Evolutionary conservation across 345 rosid genomes (phyloP), one percentile per base, ranked within the genome.

Genomic region (Combretum micranthum): DNA sequence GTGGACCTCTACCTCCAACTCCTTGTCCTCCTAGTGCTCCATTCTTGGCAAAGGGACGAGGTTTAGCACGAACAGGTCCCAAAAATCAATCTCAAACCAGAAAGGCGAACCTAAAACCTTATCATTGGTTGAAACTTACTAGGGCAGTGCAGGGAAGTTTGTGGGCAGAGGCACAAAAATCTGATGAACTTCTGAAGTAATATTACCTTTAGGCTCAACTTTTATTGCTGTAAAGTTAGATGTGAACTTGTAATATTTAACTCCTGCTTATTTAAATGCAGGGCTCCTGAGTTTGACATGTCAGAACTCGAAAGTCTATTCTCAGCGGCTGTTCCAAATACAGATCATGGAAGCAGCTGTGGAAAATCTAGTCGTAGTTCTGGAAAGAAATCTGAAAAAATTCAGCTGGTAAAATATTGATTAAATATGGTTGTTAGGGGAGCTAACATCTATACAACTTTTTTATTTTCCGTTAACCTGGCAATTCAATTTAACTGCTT

Each of bases 101-200:
- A 70, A 88, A 80, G 66, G 56, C 74, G 61, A 85, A 85, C 76
- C 69, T 88, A 73, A 85, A 85, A 62, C 96, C 93, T 11, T 88
- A 85, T 70, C 93, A 85, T 57, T 88, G 96, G 96, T 78, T 88
- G 56, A 88, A 88, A 78, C 75, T 88, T 69, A 88, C 93, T 1
- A 85, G 93, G 70, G 96, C 83, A n/a, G 64, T 79, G 72, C 87
- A 80, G 69, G 96, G 96, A 68, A 88, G 93, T 69, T 61, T 88
- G 60, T 88, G 96, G 96, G 93, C 87, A 60, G 96, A 88, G 63
- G 62, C 86, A 37, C 96, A 85, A 57, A 85, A 76, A 72, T 69
- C 83, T 68, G 87, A 81, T 62, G 93, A 88, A 77, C 77, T 78
- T 66, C 78, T 80, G 65, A 78, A 72, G 96, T 88, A 76, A 32